Base-by-base conservation (phyloP, 495 filamentous ascomycete species). In the Friedmanniomyces endolithicus region DNA sequence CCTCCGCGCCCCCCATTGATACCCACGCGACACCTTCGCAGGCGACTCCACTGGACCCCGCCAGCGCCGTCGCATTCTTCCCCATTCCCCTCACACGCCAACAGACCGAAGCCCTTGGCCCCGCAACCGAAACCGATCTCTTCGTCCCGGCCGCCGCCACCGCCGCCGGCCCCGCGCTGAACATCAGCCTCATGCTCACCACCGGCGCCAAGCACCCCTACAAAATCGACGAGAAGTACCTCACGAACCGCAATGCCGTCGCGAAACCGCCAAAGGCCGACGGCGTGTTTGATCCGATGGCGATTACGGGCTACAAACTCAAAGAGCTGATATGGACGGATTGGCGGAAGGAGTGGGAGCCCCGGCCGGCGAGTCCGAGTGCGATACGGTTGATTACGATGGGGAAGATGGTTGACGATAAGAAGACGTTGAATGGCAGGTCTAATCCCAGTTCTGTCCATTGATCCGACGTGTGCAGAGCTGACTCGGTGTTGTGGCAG, bases 251-350 rank as follows among this genome's bases (percentile, higher is more conserved):
- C 20, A 84, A 83, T 50, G 82, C 94, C 16, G 78, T 74, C 20
- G 52, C 51, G 1, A 25, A 50, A 22, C 33, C 37, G 37, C 37
- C 37, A 2, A 6, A 19, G 16, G 20, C 19, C n/a, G 45, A 55
- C 17, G 55, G 51, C n/a, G 23, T 80, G 24, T 74, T 83, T 63
- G 88, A 95, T 65, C 89, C 89, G 1, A 87, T 86, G 63, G 82
- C 82, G 63, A 20, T 62, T 2, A 92, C 84, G 62, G 81, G 94
- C 14, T 95, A 95, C 64, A 90, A 85, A 8, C 65, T 95, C 50
- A 95, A 95, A 68, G 88, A 95, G 65, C 70, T 95, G 67, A 94
- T 95, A 57, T 78, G 88, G 75, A 72, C 86, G 62, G 89, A 94
- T 62, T 95, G 89, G 89, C 76, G 86, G 60, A 80, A 82, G 24